A percentile compares a stretch with the other conserved stretches of the same genome.
phyloP scores from a whole-genome alignment of 2,329 filamentous ascomycete species.

The Fusarium penzigii region DNA sequence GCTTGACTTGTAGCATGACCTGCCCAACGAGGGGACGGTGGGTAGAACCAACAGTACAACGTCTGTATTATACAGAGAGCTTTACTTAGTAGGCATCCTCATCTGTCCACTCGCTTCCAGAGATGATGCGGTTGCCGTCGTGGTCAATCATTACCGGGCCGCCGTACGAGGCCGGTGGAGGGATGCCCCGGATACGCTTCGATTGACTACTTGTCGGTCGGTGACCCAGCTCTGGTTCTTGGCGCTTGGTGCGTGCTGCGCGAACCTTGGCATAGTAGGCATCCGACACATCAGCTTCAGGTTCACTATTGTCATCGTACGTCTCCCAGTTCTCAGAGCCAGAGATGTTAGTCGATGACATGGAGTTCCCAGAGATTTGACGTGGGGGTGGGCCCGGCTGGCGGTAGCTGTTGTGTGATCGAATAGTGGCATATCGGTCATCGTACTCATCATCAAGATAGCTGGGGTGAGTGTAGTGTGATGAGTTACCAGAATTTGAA shows the following conservation, averaged over 20 bases:
- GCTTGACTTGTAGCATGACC: constrained; percentile 11
- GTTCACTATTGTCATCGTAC: constrained; percentile 81
- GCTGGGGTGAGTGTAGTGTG: constrained; percentile 33
- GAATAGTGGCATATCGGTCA: constrained; percentile 44
- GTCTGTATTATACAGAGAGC: constrained; percentile 1
- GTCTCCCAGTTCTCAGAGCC: constrained; percentile 98
- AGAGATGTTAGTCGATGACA: constrained; percentile 73
- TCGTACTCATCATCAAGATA: constrained; percentile 40
- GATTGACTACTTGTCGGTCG: constrained; percentile 43
- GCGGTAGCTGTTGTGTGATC: constrained; percentile 39
- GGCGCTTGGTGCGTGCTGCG: constrained; percentile 66
- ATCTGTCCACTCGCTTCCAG: constrained; percentile 67
- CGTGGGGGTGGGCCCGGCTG: constrained; percentile 49
- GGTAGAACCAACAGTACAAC: constrained; percentile 17
- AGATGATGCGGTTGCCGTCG: constrained; percentile 64
- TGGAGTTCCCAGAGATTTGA: constrained; percentile 67
- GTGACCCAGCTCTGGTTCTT: constrained; percentile 51
- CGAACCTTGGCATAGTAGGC: constrained; percentile 79
- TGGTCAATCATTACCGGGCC: constrained; percentile 53
- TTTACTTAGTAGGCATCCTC: constrained; percentile 56
- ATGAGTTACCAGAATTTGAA: constrained; percentile 43
- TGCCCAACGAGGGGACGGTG: no score
- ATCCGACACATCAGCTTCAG: constrained; percentile 73
- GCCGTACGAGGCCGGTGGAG: constrained; percentile 48
- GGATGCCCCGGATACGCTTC: constrained; percentile 58